phyloP scores from a whole-genome alignment of 2,329 filamentous ascomycete species.

The Gremmenia infestans region DNA sequence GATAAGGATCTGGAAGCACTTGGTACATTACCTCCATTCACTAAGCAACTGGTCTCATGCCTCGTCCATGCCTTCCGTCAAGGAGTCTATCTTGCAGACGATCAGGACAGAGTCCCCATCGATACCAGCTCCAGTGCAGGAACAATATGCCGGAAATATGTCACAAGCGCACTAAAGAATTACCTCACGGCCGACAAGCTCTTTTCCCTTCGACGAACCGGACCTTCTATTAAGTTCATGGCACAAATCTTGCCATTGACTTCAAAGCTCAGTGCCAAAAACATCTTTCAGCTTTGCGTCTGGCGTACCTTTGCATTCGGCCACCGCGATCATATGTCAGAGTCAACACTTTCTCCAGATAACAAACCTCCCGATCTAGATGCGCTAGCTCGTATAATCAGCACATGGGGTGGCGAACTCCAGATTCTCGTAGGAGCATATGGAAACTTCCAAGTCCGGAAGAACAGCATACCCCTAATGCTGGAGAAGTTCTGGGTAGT shows the following conservation, averaged over 20 bases:
- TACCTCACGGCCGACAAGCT: constrained; percentile 5
- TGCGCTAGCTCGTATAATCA: no score
- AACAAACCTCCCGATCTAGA: no score
- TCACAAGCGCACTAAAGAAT: background rate
- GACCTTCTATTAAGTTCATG: constrained; percentile 6
- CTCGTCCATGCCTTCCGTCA: no score
- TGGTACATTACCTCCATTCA: no score
- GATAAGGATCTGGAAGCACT: no score
- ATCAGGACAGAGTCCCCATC: background rate
- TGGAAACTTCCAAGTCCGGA: constrained; percentile 6
- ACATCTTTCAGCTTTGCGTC: constrained; percentile 9
- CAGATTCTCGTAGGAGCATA: constrained; percentile 5
- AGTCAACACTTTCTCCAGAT: no score
- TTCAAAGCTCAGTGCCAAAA: background rate
- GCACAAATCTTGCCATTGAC: background rate
- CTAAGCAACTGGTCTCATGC: no score
- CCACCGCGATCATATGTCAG: background rate
- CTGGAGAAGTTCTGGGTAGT: constrained; percentile 1
- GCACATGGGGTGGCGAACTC: no score
- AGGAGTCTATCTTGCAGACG: no score
- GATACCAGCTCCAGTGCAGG: background rate
- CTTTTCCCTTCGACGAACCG: constrained; percentile 9
- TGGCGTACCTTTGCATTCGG: constrained; percentile 9
- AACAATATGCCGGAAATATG: background rate
- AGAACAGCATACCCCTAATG: constrained; percentile 3